These are phyloP conservation scores for Rhynchosporium agropyri DNA, from an alignment of 2,329 filamentous ascomycete genomes.

Conservation along the genomic window DNA sequence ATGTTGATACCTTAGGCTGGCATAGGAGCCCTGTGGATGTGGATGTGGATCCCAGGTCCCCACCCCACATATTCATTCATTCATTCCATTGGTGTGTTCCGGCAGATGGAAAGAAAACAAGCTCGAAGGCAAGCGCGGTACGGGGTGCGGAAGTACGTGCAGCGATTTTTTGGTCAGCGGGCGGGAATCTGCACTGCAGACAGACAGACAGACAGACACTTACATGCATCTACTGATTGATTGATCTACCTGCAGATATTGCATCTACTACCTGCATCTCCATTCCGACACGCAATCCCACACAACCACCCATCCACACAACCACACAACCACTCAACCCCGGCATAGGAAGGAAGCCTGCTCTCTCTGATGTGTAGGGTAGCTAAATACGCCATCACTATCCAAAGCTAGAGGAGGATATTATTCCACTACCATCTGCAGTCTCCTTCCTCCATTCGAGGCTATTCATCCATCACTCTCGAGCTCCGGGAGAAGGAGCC, in stretches of 20 bases:
- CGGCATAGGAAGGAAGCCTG: background rate
- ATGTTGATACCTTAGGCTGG: too few species aligned
- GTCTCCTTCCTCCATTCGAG: background rate
- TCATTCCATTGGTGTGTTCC: too few species aligned
- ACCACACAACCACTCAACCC: background rate
- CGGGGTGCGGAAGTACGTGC: background rate
- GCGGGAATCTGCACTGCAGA: background rate
- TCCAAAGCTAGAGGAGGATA: background rate
- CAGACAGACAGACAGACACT: background rate
- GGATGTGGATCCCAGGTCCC: too few species aligned
- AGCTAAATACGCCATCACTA: background rate
- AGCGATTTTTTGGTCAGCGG: conserved; percentile 13
- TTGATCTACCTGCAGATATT: too few species aligned
- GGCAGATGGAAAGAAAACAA: conserved; percentile 5
- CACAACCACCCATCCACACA: background rate
- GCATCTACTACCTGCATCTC: too few species aligned
- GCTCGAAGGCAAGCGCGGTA: conserved; percentile 6
- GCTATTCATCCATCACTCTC: background rate
- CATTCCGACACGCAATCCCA: background rate
- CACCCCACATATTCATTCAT: too few species aligned
- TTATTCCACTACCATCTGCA: background rate
- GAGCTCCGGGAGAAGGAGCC: background rate
- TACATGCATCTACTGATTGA: background rate
- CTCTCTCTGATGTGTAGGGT: too few species aligned
- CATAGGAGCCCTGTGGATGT: too few species aligned